These are phyloP conservation scores for Apophysomyces sp. DNA, from an alignment of 371 early-diverging fungal species.

Conservation along the genomic window DNA sequence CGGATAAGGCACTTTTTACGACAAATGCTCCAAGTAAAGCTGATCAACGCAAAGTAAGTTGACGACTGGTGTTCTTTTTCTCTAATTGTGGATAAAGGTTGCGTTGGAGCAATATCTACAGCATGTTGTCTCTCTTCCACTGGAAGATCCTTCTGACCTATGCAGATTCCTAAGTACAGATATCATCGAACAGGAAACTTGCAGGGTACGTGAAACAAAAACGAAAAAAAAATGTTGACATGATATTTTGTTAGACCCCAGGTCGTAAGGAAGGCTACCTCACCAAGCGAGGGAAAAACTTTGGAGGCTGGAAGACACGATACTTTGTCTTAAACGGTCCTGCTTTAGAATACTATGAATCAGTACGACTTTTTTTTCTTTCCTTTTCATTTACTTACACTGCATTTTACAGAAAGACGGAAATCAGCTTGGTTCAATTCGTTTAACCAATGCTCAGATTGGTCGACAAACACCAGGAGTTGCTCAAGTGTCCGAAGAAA, in stretches of 20 bases:
- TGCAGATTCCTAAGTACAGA: constrained; percentile 77
- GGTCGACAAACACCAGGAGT: constrained; percentile 42
- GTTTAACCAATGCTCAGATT: constrained; percentile 47
- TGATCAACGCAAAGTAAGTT: constrained; percentile 63
- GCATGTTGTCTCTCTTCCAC: constrained; percentile 56
- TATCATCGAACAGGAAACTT: constrained; percentile 46
- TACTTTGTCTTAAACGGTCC: constrained; percentile 71
- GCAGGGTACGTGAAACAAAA: constrained; percentile 12
- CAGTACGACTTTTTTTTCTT: constrained; percentile 30
- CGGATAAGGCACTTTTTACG: constrained; percentile 80
- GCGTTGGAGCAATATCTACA: constrained; percentile 81
- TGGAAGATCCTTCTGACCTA: constrained; percentile 67
- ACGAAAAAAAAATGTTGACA: background rate
- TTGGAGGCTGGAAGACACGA: constrained; percentile 88
- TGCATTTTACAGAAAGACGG: constrained; percentile 55
- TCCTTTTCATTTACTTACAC: too few relatives aligned
- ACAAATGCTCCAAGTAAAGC: constrained; percentile 74
- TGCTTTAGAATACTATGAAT: constrained; percentile 76
- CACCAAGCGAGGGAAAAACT: constrained; percentile 83
- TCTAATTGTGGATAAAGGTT: constrained; percentile 17
- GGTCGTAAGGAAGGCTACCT: constrained; percentile 76
- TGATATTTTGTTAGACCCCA: constrained; percentile 1
- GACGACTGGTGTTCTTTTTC: background rate
- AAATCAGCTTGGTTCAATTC: constrained; percentile 54
- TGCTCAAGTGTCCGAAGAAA: constrained; percentile 12